phyloP scores from a whole-genome alignment of 1,139 yeast species.

The Pneumocystis wakefieldiae region DNA sequence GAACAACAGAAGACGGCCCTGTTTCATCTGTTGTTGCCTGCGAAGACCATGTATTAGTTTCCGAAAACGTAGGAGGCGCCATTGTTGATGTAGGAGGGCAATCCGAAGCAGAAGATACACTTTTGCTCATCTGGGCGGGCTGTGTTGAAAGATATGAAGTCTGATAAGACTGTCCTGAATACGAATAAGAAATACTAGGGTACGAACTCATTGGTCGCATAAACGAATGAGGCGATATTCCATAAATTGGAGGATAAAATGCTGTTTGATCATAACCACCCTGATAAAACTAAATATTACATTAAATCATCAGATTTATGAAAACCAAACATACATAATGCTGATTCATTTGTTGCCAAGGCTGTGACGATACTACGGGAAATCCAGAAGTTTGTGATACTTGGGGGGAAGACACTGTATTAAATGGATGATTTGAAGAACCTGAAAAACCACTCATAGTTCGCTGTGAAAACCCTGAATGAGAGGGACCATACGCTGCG shows the following conservation, averaged over 20 bases:
- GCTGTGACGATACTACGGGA: background rate
- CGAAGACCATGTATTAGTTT: background rate
- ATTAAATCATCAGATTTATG: background rate
- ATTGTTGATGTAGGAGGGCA: background rate
- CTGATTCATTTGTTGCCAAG: background rate
- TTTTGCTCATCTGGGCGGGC: background rate
- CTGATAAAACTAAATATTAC: background rate
- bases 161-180: background rate
- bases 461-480: background rate
- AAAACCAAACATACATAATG: background rate
- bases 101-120: background rate
- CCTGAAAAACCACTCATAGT: background rate
- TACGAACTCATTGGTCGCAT: background rate
- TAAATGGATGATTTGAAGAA: background rate
- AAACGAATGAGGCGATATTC: background rate
- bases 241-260: background rate
- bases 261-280: background rate
- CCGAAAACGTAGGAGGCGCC: background rate
- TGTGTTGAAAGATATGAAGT: background rate
- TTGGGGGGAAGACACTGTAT: background rate
- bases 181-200: background rate
- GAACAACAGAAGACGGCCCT: slow-evolving; percentile 3
- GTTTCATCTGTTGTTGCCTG: slow-evolving; percentile 4
- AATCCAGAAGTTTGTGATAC: too few relatives aligned
- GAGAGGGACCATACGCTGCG: background rate